Base-by-base conservation (phyloP, 352 stramenopile species). In the Blastocystis sp. region DNA sequence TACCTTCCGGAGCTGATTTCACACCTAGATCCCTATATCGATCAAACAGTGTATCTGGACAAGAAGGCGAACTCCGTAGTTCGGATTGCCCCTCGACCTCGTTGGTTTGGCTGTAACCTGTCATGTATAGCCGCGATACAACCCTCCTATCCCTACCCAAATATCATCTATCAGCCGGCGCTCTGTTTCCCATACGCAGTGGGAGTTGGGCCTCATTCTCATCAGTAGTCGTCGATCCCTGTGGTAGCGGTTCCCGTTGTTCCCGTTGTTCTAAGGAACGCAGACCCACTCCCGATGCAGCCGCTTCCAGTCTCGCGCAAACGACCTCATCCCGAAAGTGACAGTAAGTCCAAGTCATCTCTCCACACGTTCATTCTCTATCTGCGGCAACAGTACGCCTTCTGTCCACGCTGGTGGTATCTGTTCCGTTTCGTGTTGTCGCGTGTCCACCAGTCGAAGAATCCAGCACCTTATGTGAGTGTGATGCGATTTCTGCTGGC, bases 321-420 rank as follows among this genome's bases (percentile, higher is more conserved):
- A 59, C 51, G 51, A 11, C 3, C 51, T 16, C 11, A 59, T 59
- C 51, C 51, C 4, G 18, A 59, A 59, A 3, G 18, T n/a, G n/a
- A n/a, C n/a, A n/a, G n/a, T n/a, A n/a, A n/a, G n/a, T 14, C n/a
- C 9, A 63, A 75, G n/a, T 56, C 63, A 9, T 48, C 69, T 27
- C 46, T 81, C n/a, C 69, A 51, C 36, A 51, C 56, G 14, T 81
- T 64, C 36, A 81, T 81, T 40, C 63, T 51, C 1, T 81, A 81
- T 38, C 46, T 81, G 21, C 69, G 69, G 2, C 69, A 81, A 27
- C 69, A 81, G 40, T 81, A 81, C 34, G 69, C 69, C 16, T 81
- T 81, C 46, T 81, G 49, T 21, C 69, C 69, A 38, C 69, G 48
- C 18, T 81, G 69, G 69, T 81, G 69, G 69, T 81, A 63, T 61